Base-by-base conservation (phyloP, 2,329 filamentous ascomycete genomes). In the Cryphonectria carpinicola region DNA sequence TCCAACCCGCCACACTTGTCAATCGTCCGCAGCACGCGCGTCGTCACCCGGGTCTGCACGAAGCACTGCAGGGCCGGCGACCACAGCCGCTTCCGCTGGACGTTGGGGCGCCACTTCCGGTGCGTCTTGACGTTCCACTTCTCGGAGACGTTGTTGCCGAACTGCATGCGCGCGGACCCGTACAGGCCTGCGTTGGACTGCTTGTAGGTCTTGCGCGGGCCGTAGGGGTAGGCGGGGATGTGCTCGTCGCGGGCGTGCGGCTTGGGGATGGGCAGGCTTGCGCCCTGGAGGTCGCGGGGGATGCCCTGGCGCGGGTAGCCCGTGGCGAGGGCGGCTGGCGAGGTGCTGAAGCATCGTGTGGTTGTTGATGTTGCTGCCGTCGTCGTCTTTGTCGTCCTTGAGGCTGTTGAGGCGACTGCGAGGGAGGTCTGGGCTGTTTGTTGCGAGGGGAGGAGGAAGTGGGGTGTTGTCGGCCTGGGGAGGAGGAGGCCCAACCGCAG, bases 1-100 rank as follows among this genome's bases (percentile, higher is more conserved):
- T 99, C 96, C 74, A 99, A 85, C 10, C 96, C 94, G 71, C 95
- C 95, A 73, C 92, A 89, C 79, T 94, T 95, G 79, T 93, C 90
- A 78, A 98, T 93, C 49, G 90, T 91, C 78, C 89, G 86, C 76
- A 92, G 84, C 37, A 94, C 92, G 70, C 88, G 87, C 56, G 92
- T 86, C 8, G 90, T 93, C 70, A 95, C 84, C 72, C 90, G 87
- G 54, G 92, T 86, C 79, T 90, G 89, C 68, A 96, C 84, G 76
- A 85, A 87, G 73, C 86, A 86, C 73, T 86, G 84, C 70, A 96
- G 82, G 0, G 87, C 83, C 11, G 86, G 84, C 35, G 88, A 89
- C 83, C 86, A 93, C 70, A 96, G 86, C 41, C 86, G 85, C 82
- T 92, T 92, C 69, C 85, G 85, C 76, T 89, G 87, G 58, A 93